Evolutionary conservation across 2,329 filamentous ascomycete species (phyloP).

Genomic region (Ploettnerulaceae sp.): DNA sequence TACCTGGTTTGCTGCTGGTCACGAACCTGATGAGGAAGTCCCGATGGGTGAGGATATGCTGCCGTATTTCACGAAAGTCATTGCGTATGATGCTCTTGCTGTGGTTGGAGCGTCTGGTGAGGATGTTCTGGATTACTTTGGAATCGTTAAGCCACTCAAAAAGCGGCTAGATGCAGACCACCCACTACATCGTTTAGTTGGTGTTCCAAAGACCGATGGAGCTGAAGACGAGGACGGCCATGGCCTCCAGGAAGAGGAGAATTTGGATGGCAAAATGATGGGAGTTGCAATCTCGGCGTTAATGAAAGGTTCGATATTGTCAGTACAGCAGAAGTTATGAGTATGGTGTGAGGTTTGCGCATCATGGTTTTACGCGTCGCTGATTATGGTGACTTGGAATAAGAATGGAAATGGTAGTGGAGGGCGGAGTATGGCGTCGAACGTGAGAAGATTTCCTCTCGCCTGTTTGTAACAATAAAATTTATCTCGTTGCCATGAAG

Average conservation of each 20-base stretch:
- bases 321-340: conserved; percentile 9
- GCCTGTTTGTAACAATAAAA: no score
- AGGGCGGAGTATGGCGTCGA: no score
- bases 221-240: neutral
- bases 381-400: no score
- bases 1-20: conserved; percentile 18
- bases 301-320: conserved; percentile 16
- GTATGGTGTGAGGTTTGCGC: no score
- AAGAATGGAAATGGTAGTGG: no score
- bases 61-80: conserved; percentile 25
- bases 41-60: conserved; percentile 23
- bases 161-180: conserved; percentile 13
- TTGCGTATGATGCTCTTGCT: conserved; percentile 30
- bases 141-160: conserved; percentile 13
- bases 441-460: no score
- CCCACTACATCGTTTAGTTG: conserved; percentile 12
- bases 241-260: conserved; percentile 15
- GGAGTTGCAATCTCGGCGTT: conserved; percentile 15
- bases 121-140: conserved; percentile 21
- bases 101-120: conserved; percentile 27
- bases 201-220: conserved; percentile 8
- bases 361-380: no score
- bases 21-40: conserved; percentile 14
- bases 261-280: conserved; percentile 16
- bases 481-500: no score